Percentiles rank a stretch among this genome's conserved stretches.
These are phyloP conservation scores for Verbascum thapsus DNA, from an alignment of 257 asterid genomes.

Conservation along the genomic window DNA sequence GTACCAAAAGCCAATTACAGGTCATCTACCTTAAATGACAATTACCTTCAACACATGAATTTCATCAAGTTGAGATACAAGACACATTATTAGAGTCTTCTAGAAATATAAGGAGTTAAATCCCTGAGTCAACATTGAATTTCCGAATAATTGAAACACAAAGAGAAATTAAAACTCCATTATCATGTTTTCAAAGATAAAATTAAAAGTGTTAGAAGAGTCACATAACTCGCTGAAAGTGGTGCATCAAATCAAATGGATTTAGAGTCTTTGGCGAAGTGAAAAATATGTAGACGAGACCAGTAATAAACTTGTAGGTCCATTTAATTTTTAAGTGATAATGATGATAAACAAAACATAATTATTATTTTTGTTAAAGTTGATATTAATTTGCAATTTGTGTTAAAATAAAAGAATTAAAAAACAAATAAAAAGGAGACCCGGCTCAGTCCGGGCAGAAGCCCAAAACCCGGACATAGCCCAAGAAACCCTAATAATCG, in stretches of 20 bases:
- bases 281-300: conserved; percentile 59
- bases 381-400: no score
- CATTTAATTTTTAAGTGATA: conserved; percentile 52
- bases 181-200: neutral
- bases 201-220: neutral
- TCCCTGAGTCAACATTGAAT: neutral
- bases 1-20: conserved; percentile 3
- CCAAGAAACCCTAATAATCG: neutral
- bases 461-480: conserved; percentile 29
- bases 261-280: conserved; percentile 47
- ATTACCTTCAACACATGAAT: neutral
- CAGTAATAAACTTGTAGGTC: conserved; percentile 77
- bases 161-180: neutral
- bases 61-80: neutral
- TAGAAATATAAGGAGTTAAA: neutral
- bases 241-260: conserved; percentile 37
- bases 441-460: conserved; percentile 32
- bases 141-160: neutral
- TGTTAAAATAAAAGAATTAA: no score
- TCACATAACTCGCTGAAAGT: conserved; percentile 10
- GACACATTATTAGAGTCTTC: no score
- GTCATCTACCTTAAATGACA: conserved; percentile 11
- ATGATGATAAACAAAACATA: no score
- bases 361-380: no score
- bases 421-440: neutral